Evolutionary conservation across 495 filamentous ascomycete genomes (phyloP).

Genomic region (Oidiodendron maius): DNA sequence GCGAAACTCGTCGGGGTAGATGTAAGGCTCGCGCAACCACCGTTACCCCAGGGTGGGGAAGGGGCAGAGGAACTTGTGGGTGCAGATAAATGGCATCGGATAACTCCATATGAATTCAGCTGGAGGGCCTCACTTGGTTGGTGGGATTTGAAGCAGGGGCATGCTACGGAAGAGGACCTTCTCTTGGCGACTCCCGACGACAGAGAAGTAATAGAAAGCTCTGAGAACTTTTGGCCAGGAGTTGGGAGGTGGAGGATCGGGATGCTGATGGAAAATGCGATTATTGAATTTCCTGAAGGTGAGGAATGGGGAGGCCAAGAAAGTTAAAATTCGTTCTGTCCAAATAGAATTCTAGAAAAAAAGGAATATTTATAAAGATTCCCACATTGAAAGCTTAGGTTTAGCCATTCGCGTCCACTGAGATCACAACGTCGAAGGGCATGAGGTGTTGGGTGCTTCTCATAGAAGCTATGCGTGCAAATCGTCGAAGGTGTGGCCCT

Average conservation of each 20-base stretch:
- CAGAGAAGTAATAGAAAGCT: slow-evolving; percentile 17
- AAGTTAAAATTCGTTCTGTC: too few relatives aligned
- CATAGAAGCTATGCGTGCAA: too few relatives aligned
- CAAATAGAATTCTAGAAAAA: too few relatives aligned
- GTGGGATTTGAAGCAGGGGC: slow-evolving; percentile 34
- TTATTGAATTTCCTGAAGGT: slow-evolving; percentile 29
- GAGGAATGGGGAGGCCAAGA: slow-evolving; percentile 19
- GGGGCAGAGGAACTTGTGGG: slow-evolving; percentile 27
- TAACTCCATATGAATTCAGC: slow-evolving; percentile 20
- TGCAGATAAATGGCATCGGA: slow-evolving; percentile 29
- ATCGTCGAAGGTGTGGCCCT: too few relatives aligned
- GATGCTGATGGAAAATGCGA: slow-evolving; percentile 34
- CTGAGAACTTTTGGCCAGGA: slow-evolving; percentile 40
- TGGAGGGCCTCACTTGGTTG: slow-evolving; percentile 25
- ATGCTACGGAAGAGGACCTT: slow-evolving; percentile 11
- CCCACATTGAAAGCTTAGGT: too few relatives aligned
- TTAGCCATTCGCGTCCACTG: too few relatives aligned
- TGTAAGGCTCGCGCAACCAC: neutral
- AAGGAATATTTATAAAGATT: too few relatives aligned
- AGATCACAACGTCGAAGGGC: too few relatives aligned
- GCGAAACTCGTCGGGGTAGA: neutral
- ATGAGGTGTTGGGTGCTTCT: too few relatives aligned
- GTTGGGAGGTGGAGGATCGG: slow-evolving; percentile 37
- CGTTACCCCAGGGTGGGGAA: slow-evolving; percentile 29
- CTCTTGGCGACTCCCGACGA: slow-evolving; percentile 6